Percentiles rank a stretch among this genome's conserved stretches.
Evolutionary conservation across 805 yeast species (phyloP).

Genomic region (Yarrowia phangngaensis): DNA sequence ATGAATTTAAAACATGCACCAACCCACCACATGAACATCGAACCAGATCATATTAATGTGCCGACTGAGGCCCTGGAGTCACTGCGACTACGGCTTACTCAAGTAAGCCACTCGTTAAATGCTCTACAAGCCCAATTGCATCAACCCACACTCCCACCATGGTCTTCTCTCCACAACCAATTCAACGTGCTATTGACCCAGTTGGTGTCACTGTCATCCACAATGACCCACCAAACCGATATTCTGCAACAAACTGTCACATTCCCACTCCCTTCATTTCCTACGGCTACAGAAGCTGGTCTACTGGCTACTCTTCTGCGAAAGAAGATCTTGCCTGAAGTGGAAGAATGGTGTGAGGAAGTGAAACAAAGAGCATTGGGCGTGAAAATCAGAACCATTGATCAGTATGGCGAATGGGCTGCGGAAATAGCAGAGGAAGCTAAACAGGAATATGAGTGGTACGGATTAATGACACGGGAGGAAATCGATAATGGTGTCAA

Average conservation of each 20-base stretch:
- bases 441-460: constrained; percentile 56
- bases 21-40: constrained; percentile 11
- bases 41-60: constrained; percentile 44
- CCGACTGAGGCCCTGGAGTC: constrained; percentile 64
- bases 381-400: constrained; percentile 44
- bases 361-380: constrained; percentile 42
- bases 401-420: constrained; percentile 70
- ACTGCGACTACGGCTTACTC: constrained; percentile 57
- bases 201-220: constrained; percentile 67
- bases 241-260: constrained; percentile 64
- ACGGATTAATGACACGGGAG: constrained; percentile 55
- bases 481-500: constrained; percentile 43
- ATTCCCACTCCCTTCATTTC: constrained; percentile 80
- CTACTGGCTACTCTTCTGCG: constrained; percentile 78
- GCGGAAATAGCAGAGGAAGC: constrained; percentile 50
- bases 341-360: constrained; percentile 72
- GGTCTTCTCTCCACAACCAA: constrained; percentile 76
- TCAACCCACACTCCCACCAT: constrained; percentile 47
- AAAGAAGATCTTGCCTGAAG: constrained; percentile 87
- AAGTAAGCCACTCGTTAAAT: constrained; percentile 56
- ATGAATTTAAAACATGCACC: not conserved
- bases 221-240: constrained; percentile 59
- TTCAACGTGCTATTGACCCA: constrained; percentile 80
- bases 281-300: constrained; percentile 78
- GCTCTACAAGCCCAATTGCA: constrained; percentile 54